These are phyloP conservation scores for Ophiocordyceps camponoti-floridani DNA, from an alignment of 2,329 filamentous ascomycete species.

Conservation along the genomic window DNA sequence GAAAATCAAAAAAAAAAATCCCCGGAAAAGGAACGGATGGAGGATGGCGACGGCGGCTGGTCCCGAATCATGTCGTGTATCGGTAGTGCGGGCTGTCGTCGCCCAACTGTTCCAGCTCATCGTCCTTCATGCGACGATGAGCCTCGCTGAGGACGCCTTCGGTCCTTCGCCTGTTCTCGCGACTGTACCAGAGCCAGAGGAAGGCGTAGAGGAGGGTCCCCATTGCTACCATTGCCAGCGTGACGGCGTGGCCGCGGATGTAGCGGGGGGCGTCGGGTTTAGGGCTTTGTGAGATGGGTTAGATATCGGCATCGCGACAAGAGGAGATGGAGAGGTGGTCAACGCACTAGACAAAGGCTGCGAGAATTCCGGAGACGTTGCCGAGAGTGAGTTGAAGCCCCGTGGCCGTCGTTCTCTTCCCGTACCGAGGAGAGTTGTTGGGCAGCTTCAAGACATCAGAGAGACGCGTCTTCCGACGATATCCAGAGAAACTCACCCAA, in stretches of 20 bases:
- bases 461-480: too few relatives aligned
- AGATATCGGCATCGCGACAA: too few relatives aligned
- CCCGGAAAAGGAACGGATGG: background rate
- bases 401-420: conserved; percentile 55
- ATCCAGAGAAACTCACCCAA: conserved; percentile 11
- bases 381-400: conserved; percentile 54
- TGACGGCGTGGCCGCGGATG: conserved; percentile 42
- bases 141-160: conserved; percentile 18
- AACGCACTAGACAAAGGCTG: conserved; percentile 42
- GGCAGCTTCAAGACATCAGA: conserved; percentile 19
- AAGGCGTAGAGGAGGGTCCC: conserved; percentile 32
- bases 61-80: conserved; percentile 19
- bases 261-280: conserved; percentile 35
- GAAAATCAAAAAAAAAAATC: background rate
- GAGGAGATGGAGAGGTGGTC: background rate
- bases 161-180: conserved; percentile 26
- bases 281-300: conserved; percentile 13
- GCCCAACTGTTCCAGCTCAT: conserved; percentile 30
- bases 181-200: conserved; percentile 33
- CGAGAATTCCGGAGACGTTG: conserved; percentile 56
- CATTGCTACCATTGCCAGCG: conserved; percentile 37
- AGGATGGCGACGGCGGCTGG: background rate
- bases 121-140: conserved; percentile 22
- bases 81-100: conserved; percentile 32
- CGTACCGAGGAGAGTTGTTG: conserved; percentile 55